Conservation (phyloP, 495 filamentous ascomycete species). For the Podospora bellae-mahoneyi region DNA sequence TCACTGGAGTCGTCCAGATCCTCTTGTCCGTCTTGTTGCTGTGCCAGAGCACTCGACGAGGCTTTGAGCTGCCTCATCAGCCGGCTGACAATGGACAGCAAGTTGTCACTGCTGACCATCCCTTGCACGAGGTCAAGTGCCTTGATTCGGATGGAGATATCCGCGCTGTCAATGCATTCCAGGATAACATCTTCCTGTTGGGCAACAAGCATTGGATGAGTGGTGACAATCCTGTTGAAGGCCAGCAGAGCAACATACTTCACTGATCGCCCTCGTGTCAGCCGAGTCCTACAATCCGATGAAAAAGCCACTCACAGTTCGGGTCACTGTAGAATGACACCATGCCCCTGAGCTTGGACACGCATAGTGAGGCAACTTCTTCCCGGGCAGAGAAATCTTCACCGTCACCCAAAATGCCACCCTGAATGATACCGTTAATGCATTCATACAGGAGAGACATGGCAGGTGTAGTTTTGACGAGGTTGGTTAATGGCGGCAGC, state of each 20-base stretch:
- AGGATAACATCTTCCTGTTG: conserved; percentile 93
- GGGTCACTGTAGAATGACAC: conserved; percentile 87
- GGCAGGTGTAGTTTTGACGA: conserved; percentile 89
- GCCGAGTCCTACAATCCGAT: too few species aligned
- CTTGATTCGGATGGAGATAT: conserved; percentile 93
- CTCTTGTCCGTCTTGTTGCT: conserved; percentile 29
- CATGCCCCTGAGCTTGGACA: conserved; percentile 90
- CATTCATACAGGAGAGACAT: conserved; percentile 98
- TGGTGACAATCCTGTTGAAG: conserved; percentile 87
- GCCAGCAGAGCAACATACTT: conserved; percentile 97
- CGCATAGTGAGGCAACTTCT: conserved; percentile 90
- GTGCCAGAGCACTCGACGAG: conserved; percentile 39
- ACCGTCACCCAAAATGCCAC: conserved; percentile 79
- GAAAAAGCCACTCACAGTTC: conserved; percentile 62
- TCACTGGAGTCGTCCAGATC: conserved; percentile 54
- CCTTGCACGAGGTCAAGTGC: conserved; percentile 86
- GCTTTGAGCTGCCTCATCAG: conserved; percentile 76
- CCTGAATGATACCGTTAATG: conserved; percentile 96
- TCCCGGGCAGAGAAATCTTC: conserved; percentile 76
- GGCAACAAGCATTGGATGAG: conserved; percentile 81
- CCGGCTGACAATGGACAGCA: conserved; percentile 78
- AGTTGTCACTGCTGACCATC: conserved; percentile 83
- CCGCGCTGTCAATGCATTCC: conserved; percentile 89
- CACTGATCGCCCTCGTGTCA: conserved; percentile 48
- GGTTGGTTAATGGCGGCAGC: conserved; percentile 86